These are phyloP conservation scores for Cercospora citrullina DNA, from an alignment of 2,329 filamentous ascomycete genomes.

Conservation along the genomic window DNA sequence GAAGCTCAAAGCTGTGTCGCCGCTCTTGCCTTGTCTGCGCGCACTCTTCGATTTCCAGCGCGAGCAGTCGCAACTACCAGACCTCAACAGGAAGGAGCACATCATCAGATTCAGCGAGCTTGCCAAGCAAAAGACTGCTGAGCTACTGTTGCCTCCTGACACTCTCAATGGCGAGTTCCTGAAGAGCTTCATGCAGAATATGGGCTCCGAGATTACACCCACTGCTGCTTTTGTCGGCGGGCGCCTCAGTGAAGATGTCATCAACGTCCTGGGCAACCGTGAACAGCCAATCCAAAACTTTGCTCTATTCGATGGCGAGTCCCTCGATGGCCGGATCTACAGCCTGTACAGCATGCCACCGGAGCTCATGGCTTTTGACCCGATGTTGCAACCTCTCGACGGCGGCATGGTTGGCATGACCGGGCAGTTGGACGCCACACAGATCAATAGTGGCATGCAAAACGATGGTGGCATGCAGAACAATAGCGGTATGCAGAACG, in stretches of 20 bases:
- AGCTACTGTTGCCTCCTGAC: conserved; percentile 53
- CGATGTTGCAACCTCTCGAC: conserved; percentile 10
- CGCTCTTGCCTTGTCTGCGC: conserved; percentile 79
- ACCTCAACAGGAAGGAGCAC: conserved; percentile 58
- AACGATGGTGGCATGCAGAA: not conserved
- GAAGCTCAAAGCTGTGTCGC: conserved; percentile 72
- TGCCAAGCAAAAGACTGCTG: conserved; percentile 74
- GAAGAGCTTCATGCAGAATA: conserved; percentile 80
- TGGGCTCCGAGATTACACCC: conserved; percentile 80
- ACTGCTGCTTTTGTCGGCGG: conserved; percentile 88
- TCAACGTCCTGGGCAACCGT: conserved; percentile 86
- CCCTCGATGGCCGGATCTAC: conserved; percentile 75
- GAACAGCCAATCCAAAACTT: conserved; percentile 97
- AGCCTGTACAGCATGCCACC: conserved; percentile 54
- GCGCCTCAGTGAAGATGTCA: conserved; percentile 90
- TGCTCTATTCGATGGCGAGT: conserved; percentile 84
- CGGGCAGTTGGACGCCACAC: not conserved
- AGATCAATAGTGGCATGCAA: not conserved
- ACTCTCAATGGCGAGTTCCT: conserved; percentile 62
- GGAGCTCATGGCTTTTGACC: conserved; percentile 26
- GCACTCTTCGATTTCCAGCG: conserved; percentile 84
- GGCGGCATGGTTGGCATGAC: not conserved
- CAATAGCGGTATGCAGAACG: not conserved
- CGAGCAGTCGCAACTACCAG: conserved; percentile 44
- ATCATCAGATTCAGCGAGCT: conserved; percentile 74